Percentiles rank a stretch among this genome's conserved stretches.
Conservation (phyloP, 2,329 filamentous ascomycete species). For the Cryphonectria carpinicola region DNA sequence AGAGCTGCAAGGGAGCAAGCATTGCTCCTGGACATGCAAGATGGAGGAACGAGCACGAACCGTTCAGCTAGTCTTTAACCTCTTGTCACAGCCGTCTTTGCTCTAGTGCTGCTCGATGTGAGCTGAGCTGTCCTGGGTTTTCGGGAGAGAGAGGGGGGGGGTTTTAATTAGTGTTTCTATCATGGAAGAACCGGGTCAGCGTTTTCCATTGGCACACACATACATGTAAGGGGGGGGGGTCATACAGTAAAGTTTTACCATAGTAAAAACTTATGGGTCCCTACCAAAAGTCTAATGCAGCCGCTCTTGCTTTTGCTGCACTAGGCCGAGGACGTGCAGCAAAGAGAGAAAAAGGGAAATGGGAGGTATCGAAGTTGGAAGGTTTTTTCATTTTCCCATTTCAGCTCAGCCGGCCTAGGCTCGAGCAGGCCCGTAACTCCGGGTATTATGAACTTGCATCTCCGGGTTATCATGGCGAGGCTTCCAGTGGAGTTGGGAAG, state of each 20-base stretch:
- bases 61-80: conserved; percentile 1
- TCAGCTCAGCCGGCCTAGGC: background rate
- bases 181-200: background rate
- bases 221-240: no score
- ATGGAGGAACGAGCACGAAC: conserved; percentile 23
- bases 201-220: background rate
- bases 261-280: background rate
- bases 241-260: background rate
- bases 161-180: no score
- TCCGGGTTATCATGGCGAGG: background rate
- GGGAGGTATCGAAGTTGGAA: background rate
- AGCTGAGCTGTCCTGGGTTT: conserved; percentile 2
- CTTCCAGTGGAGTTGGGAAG: background rate
- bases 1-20: conserved; percentile 19
- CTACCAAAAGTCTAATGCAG: background rate
- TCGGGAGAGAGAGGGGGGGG: no score
- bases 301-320: background rate
- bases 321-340: background rate
- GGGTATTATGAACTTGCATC: background rate
- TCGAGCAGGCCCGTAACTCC: background rate
- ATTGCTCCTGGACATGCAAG: conserved; percentile 14
- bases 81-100: conserved; percentile 5
- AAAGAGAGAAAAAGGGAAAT: no score
- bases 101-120: conserved; percentile 16
- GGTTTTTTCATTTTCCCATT: background rate